Conservation (phyloP, 805 yeast genomes). For the Suhomyces faveliae region DNA sequence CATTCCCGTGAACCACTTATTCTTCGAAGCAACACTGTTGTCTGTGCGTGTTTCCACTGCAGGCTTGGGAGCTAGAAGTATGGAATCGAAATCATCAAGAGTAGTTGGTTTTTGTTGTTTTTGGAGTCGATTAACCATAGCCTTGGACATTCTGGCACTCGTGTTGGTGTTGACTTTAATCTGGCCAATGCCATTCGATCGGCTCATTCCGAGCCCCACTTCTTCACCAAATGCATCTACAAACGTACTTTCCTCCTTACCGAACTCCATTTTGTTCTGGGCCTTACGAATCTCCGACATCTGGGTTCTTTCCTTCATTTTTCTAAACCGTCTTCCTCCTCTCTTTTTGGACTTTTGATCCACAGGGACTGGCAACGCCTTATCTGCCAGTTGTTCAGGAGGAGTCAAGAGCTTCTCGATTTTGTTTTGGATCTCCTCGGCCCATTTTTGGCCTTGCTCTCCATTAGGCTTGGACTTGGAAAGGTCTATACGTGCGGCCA, state of each 20-base stretch:
- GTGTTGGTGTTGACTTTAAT: slow-evolving; percentile 45
- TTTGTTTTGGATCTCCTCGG: slow-evolving; percentile 57
- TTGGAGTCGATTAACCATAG: slow-evolving; percentile 51
- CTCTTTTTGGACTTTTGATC: slow-evolving; percentile 78
- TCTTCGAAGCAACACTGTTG: not conserved
- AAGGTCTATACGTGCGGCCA: slow-evolving; percentile 82
- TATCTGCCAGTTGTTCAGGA: slow-evolving; percentile 60
- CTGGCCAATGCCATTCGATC: slow-evolving; percentile 22
- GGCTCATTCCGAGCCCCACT: slow-evolving; percentile 76
- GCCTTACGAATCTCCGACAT: slow-evolving; percentile 79
- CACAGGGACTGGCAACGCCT: slow-evolving; percentile 70
- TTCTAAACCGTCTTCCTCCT: slow-evolving; percentile 80
- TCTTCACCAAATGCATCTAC: slow-evolving; percentile 75
- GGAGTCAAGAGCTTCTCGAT: slow-evolving; percentile 74
- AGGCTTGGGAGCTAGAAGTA: slow-evolving; percentile 10
- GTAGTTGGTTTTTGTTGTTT: slow-evolving; percentile 5
- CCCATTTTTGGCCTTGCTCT: slow-evolving; percentile 56
- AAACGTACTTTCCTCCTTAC: slow-evolving; percentile 62
- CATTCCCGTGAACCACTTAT: slow-evolving; percentile 25
- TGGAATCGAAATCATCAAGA: slow-evolving; percentile 15
- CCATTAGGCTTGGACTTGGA: slow-evolving; percentile 46
- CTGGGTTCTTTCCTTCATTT: slow-evolving; percentile 75
- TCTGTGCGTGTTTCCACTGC: not conserved
- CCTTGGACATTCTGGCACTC: slow-evolving; percentile 59
- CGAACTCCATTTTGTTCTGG: slow-evolving; percentile 83